These are phyloP conservation scores for Erucastrum elatum DNA, from an alignment of 345 rosid genomes.

Conservation along the genomic window DNA sequence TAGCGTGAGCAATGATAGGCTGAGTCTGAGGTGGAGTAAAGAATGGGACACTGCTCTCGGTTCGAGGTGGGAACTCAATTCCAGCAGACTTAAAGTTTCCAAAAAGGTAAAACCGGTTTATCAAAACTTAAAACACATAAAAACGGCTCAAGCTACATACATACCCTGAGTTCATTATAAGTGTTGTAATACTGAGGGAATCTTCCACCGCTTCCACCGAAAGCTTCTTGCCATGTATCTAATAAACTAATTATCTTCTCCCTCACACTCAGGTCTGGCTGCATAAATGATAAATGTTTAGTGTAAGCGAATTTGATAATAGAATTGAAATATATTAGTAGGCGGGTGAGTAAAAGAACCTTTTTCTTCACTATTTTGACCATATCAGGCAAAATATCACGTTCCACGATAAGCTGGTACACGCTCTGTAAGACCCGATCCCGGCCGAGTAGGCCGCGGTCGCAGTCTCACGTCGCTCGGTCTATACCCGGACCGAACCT, in stretches of 20 bases:
- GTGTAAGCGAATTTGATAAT: background rate
- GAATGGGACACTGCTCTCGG: slow-evolving; percentile 75
- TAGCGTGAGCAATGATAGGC: slow-evolving; percentile 50
- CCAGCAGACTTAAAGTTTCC: slow-evolving; percentile 61
- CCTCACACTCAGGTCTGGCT: slow-evolving; percentile 92
- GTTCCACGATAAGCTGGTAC: slow-evolving; percentile 83
- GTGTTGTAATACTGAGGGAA: slow-evolving; percentile 87
- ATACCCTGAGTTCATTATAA: slow-evolving; percentile 89
- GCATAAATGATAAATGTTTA: slow-evolving; percentile 37
- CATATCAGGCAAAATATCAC: slow-evolving; percentile 93
- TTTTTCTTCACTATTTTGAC: slow-evolving; percentile 95
- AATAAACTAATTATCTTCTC: slow-evolving; percentile 80
- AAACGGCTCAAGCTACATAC: slow-evolving; percentile 33
- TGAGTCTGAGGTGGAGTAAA: slow-evolving; percentile 98
- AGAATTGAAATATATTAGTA: slow-evolving; percentile 7
- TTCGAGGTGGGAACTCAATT: slow-evolving; percentile 88
- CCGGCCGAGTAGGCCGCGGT: too few species aligned
- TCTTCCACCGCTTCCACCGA: slow-evolving; percentile 77
- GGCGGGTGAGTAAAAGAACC: slow-evolving; percentile 43
- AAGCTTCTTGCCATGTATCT: slow-evolving; percentile 66
- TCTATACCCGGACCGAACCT: too few species aligned
- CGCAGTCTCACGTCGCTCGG: too few species aligned
- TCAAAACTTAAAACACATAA: slow-evolving; percentile 1
- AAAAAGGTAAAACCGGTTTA: background rate
- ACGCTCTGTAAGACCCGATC: too few species aligned